Evolutionary conservation across 1,139 yeast genomes (phyloP), one percentile per base, ranked within the genome.

Genomic region (Candida smagusa): DNA sequence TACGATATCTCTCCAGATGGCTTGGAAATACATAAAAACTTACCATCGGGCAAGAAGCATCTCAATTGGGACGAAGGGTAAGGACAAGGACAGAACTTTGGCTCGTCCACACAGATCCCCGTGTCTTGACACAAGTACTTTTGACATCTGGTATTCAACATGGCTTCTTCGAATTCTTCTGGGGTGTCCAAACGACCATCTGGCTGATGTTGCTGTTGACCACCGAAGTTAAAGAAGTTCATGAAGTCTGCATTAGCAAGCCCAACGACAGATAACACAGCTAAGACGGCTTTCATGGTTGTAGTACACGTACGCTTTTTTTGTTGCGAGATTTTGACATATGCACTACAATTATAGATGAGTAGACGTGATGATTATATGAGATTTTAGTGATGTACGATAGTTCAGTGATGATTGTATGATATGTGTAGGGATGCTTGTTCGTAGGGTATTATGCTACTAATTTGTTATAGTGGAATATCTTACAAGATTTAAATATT

Each of bases 31-130:
- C 98, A 92, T 9, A 89, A 70, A 53, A 68, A 84, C 40, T 76
- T 71, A 19, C 78, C 74, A 43, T 77, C 80, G 0, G 97, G 95
- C 36, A 87, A 65, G 6, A 73, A 59, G 58, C 98, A 92, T 52
- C 88, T 82, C 45, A 85, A 56, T 57, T 92, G 96, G 2, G 95
- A 82, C 38, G 80, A 78, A 1, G 96, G 92, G 54, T 77, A 90
- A 7, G 88, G 89, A 58, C 98, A 92, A 1, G 97, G 96, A 58
- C 98, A 92, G 39, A 82, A 82, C 19, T 72, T 55, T 1, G 89
- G 79, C 2, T 62, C 56, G 6, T 73, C 71, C 0, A 86, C 98
- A 63, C 98, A 92, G 7, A 72, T 68, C 34, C 80, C 68, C 0
- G 97, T 88, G 49, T 83, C 95, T 2, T 86, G 84, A 56, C 98